Evolutionary conservation across 768 basidiomycete genomes (phyloP).

Genomic region (Termitomyces sp.): DNA sequence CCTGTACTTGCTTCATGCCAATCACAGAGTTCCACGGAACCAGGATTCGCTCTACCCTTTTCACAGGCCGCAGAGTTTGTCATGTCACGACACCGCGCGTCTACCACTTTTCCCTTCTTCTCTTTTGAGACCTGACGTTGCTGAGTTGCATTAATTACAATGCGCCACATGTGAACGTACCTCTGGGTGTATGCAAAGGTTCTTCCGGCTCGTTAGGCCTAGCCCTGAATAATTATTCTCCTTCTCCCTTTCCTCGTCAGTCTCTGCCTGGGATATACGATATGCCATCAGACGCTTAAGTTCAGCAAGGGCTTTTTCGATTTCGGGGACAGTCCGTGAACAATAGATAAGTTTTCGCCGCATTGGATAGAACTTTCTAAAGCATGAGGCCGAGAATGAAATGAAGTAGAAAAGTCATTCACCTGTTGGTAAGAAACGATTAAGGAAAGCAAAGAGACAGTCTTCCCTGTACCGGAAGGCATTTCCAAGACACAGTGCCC

Average conservation of each 20-base stretch:
- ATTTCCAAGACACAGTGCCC: slow-evolving; percentile 99
- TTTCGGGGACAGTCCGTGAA: slow-evolving; percentile 98
- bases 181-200: slow-evolving; percentile 92
- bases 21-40: slow-evolving; percentile 85
- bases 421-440: slow-evolving; percentile 99
- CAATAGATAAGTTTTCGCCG: slow-evolving; percentile 96
- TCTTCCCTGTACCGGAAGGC: slow-evolving; percentile 99
- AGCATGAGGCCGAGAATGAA: slow-evolving; percentile 3
- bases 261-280: slow-evolving; percentile 67
- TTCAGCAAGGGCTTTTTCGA: slow-evolving; percentile 96
- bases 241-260: slow-evolving; percentile 67
- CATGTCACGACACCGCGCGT: slow-evolving; percentile 93
- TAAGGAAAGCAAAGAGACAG: slow-evolving; percentile 89
- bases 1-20: slow-evolving; percentile 81
- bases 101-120: slow-evolving; percentile 97
- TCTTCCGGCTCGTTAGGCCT: slow-evolving; percentile 93
- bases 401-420: background rate
- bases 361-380: slow-evolving; percentile 80
- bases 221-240: slow-evolving; percentile 83
- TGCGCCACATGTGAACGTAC: slow-evolving; percentile 35
- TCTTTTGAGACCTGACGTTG: slow-evolving; percentile 82
- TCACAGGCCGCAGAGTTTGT: slow-evolving; percentile 82
- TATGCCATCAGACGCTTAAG: slow-evolving; percentile 92
- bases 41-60: slow-evolving; percentile 81
- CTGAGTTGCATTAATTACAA: background rate